These are phyloP conservation scores for Paramyrothecium sp. DNA, from an alignment of 2,329 filamentous ascomycete species.

Conservation along the genomic window DNA sequence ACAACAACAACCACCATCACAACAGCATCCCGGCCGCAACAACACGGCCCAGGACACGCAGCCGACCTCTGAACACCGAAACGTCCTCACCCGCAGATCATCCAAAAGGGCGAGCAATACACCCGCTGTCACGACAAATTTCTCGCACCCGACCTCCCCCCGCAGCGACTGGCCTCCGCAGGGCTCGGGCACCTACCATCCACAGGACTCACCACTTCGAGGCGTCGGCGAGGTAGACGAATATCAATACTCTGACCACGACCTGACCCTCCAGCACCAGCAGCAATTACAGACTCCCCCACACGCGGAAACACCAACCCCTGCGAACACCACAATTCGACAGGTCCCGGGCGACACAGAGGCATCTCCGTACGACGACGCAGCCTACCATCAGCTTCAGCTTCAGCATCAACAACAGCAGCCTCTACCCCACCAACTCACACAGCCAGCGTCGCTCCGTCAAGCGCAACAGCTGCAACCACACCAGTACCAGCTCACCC, in stretches of 20 bases:
- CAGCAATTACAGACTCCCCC: not conserved
- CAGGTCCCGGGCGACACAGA: slow-evolving; percentile 46
- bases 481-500: slow-evolving; percentile 12
- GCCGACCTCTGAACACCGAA: slow-evolving; percentile 45
- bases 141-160: slow-evolving; percentile 20
- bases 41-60: slow-evolving; percentile 14
- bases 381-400: slow-evolving; percentile 33
- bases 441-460: slow-evolving; percentile 26
- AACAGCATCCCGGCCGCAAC: slow-evolving; percentile 20
- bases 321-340: slow-evolving; percentile 41
- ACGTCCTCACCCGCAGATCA: slow-evolving; percentile 49
- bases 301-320: slow-evolving; percentile 5
- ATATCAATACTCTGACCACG: slow-evolving; percentile 31
- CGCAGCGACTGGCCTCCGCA: slow-evolving; percentile 4
- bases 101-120: slow-evolving; percentile 57
- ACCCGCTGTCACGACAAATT: slow-evolving; percentile 40
- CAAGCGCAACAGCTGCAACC: slow-evolving; percentile 10
- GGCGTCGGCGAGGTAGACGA: slow-evolving; percentile 39
- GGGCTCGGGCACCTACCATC: not conserved
- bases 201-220: slow-evolving; percentile 39
- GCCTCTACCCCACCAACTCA: slow-evolving; percentile 26
- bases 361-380: slow-evolving; percentile 44
- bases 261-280: slow-evolving; percentile 34
- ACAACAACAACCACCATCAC: slow-evolving; percentile 22
- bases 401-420: slow-evolving; percentile 24